Evolutionary conservation across 257 asterid species (phyloP), one percentile per base, ranked within the genome.

Genomic region (Primulina tabacum): DNA sequence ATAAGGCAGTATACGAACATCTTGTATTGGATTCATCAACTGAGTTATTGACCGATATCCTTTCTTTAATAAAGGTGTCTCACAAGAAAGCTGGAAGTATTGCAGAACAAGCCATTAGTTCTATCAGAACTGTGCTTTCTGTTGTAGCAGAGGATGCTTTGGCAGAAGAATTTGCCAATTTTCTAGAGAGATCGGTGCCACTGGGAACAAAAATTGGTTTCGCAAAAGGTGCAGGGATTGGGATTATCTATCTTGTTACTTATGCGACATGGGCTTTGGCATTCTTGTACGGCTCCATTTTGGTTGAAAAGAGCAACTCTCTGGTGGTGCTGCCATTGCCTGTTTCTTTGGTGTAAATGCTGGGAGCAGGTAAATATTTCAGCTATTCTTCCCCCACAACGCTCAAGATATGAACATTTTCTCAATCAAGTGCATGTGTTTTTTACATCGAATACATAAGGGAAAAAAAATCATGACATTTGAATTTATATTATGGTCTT

Each of bases 201-300:
- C 63, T 85, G 53, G 96, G 96, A 50, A 79, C 75, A 53, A 90
- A 81, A 65, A 73, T 90, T 32, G 97, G 96, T 43, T 90, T 90
- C 55, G 96, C 97, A 4, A 90, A 90, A 73, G 96, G 97, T 57
- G 83, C 80, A 1, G 97, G 97, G 47, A 79, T 90, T 47, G 97
- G 97, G 60, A 86, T 90, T 38, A 89, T 90, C 20, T 90, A 90
- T 74, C 78, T 90, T 32, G 94, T 90, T n/a, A 87, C 96, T 1
- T 90, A 89, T 65, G 80, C 89, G 1, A 90, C 97, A 17, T 90
- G 96, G 96, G 97, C 96, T 16, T 75, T 90, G 79, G 96, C 97
- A 60, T 90, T 90, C 74, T 90, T 95, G 95, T 90, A 90, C 2
- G 97, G 97, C 35, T 81, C 95, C 57, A 76, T 89, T 73, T 75